Conservation (phyloP, 1,284 basidiomycete species). For the Ganoderma leucocontextum region DNA sequence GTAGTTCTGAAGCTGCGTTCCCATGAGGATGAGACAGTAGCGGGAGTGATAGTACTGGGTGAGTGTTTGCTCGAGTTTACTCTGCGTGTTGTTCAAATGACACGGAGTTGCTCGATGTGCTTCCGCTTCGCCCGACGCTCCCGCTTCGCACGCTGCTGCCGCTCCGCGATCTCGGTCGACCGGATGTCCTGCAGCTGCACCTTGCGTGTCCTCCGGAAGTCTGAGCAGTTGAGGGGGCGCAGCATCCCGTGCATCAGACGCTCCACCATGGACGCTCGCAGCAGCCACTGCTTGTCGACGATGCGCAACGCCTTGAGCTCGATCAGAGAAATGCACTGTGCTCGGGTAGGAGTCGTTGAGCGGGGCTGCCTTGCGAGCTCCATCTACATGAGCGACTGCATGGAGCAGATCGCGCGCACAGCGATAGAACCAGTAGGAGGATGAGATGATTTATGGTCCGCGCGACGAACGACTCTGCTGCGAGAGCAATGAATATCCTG, state of each 20-base stretch:
- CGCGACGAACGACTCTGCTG: neutral
- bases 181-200: constrained; percentile 91
- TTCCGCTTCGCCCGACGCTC: constrained; percentile 96
- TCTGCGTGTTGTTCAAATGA: constrained; percentile 98
- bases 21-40: constrained; percentile 96
- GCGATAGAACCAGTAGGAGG: constrained; percentile 76
- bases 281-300: constrained; percentile 87
- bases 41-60: constrained; percentile 94
- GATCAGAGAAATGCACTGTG: constrained; percentile 68
- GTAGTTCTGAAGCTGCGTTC: constrained; percentile 99
- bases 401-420: constrained; percentile 76
- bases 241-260: constrained; percentile 91
- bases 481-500: neutral
- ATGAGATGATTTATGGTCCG: neutral
- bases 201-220: constrained; percentile 91
- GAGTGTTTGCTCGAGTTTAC: constrained; percentile 92
- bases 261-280: constrained; percentile 89
- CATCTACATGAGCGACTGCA: constrained; percentile 74
- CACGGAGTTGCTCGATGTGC: constrained; percentile 92
- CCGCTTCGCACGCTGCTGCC: constrained; percentile 91
- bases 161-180: constrained; percentile 90
- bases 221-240: constrained; percentile 89
- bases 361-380: constrained; percentile 50
- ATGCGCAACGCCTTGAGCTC: constrained; percentile 95
- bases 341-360: constrained; percentile 29